Conservation (phyloP, 352 stramenopile species). For the Pythium aquatile region DNA sequence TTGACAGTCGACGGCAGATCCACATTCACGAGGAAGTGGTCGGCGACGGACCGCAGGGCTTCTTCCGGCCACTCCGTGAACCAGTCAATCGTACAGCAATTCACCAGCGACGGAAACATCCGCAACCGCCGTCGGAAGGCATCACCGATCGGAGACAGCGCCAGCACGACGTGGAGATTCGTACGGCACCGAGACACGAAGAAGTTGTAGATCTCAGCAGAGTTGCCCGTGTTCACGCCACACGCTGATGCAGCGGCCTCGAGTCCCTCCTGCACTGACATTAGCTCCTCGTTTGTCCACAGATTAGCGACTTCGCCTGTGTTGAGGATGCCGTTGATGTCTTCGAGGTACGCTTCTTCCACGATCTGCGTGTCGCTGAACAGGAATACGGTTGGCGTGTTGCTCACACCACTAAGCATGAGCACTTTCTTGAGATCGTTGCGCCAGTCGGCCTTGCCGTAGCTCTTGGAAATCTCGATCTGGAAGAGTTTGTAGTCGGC, state of each 20-base stretch:
- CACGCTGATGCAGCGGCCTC: constrained; percentile 56
- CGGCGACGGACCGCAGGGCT: constrained; percentile 90
- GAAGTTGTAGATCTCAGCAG: constrained; percentile 86
- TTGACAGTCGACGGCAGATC: constrained; percentile 79
- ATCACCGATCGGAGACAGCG: constrained; percentile 92
- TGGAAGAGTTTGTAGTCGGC: constrained; percentile 94
- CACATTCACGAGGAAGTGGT: constrained; percentile 90
- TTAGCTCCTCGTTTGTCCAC: constrained; percentile 89
- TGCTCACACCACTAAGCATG: constrained; percentile 72
- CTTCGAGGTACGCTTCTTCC: constrained; percentile 90
- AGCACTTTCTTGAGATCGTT: constrained; percentile 92
- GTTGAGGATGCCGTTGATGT: constrained; percentile 94
- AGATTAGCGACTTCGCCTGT: constrained; percentile 92
- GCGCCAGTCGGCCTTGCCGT: constrained; percentile 90
- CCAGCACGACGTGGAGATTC: constrained; percentile 94
- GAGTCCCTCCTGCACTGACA: constrained; percentile 77
- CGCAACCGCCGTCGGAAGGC: constrained; percentile 91
- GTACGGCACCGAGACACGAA: constrained; percentile 89
- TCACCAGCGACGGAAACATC: constrained; percentile 96
- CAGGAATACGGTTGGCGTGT: constrained; percentile 91
- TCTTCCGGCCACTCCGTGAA: constrained; percentile 96
- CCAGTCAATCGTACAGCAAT: constrained; percentile 97
- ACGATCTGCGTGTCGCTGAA: constrained; percentile 94
- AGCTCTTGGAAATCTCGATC: constrained; percentile 96
- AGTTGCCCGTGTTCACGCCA: constrained; percentile 72